These are phyloP conservation scores for Penicillium glabrum DNA, from an alignment of 2,329 filamentous ascomycete genomes.

Conservation along the genomic window DNA sequence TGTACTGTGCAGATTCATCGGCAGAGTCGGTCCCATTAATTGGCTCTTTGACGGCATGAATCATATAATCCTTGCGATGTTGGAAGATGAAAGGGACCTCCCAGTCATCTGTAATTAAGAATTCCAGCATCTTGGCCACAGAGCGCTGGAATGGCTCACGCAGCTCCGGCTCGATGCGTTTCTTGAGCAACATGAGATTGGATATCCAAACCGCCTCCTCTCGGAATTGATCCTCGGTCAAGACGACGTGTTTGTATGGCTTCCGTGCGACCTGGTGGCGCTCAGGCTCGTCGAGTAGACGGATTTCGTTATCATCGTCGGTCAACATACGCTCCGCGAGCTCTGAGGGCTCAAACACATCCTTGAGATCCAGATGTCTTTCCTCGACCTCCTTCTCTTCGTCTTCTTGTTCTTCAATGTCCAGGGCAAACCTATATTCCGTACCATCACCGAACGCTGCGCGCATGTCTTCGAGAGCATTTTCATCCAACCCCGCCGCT, in stretches of 20 bases:
- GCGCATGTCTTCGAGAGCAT: conserved; percentile 92
- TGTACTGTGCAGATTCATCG: conserved; percentile 66
- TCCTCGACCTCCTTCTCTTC: conserved; percentile 77
- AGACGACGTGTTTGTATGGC: conserved; percentile 77
- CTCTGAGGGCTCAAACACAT: conserved; percentile 96
- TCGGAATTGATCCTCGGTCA: conserved; percentile 80
- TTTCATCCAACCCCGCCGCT: conserved; percentile 82
- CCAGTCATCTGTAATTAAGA: conserved; percentile 90
- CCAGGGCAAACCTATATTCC: conserved; percentile 93
- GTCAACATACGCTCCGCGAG: conserved; percentile 92
- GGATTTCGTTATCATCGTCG: conserved; percentile 90
- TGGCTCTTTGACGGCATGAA: conserved; percentile 75
- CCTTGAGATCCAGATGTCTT: conserved; percentile 86
- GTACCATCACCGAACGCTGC: conserved; percentile 93
- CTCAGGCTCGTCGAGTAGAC: conserved; percentile 85
- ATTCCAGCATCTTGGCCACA: conserved; percentile 88
- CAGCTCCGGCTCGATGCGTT: conserved; percentile 69
- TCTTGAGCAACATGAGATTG: conserved; percentile 84
- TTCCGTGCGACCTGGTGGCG: conserved; percentile 90
- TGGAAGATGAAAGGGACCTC: conserved; percentile 98
- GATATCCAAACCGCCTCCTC: conserved; percentile 94
- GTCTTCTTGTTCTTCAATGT: conserved; percentile 79
- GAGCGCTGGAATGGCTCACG: conserved; percentile 82
- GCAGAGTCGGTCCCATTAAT: conserved; percentile 65
- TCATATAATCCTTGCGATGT: conserved; percentile 95